Evolutionary conservation across 1,139 yeast species (phyloP), one percentile per base, ranked within the genome.

Genomic region (Taphrina wiesneri): DNA sequence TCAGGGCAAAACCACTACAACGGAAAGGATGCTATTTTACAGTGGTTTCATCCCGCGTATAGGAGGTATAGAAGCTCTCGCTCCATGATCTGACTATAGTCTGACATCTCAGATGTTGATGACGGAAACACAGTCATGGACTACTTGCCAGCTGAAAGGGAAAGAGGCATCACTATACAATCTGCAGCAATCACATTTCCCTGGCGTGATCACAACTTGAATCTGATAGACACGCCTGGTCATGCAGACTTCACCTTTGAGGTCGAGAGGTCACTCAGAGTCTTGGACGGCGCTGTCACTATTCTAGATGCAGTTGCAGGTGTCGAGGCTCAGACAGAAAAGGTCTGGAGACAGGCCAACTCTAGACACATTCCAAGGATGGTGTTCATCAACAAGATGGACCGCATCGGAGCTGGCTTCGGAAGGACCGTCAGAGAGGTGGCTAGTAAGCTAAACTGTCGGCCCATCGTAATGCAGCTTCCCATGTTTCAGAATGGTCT

Each of bases 211-310:
- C 84, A 85, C 72, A 85, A 85, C 70, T 86, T 95, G 72, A 93
- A 93, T 74, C 81, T 93, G 64, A 90, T 93, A 26, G 99, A 93
- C 75, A 92, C 99, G 0, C 99, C 99, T 0, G 99, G 99, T 0
- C 99, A 93, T 76, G 98, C 97, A 0, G 99, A 93, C 75, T 93
- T 93, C 75, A 89, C 96, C 0, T 93, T 92, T 75, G 99, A 93
- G 75, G 99, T 95, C 5, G 89, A 86, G 1, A 79, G 98, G 67
- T 87, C 98, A 0, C 81, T 93, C 68, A 81, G 97, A 69, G 97
- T 93, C 0, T 79, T 93, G 19, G 99, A 93, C 76, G 97, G 98
- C 0, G 96, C 92, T 0, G 96, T 93, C 3, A 88, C 96, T 0
- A 89, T 93, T 13, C 78, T 93, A 65, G 99, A 93, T 77, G 96